phyloP scores from a whole-genome alignment of 2,329 filamentous ascomycete species.

The Gaeumannomyces tritici region DNA sequence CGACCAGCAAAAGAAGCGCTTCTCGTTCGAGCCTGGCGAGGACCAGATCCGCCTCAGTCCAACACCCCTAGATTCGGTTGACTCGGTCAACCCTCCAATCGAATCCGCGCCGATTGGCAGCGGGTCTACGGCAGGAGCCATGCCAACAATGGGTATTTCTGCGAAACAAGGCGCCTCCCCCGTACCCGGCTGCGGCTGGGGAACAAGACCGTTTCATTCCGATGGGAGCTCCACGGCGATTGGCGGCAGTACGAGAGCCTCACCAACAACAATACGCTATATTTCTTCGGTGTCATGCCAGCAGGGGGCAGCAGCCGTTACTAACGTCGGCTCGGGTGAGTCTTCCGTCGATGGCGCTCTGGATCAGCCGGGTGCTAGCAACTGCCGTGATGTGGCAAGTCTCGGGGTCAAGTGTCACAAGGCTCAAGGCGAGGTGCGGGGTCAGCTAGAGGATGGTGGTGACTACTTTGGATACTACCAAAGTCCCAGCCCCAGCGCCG shows the following conservation, averaged over 20 bases:
- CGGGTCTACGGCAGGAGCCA: not conserved
- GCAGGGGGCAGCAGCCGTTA: not conserved
- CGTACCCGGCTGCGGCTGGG: not conserved
- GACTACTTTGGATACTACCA: not conserved
- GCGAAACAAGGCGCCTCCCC: not conserved
- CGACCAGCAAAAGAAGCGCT: not conserved
- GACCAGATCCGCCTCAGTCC: not conserved
- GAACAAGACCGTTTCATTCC: not conserved
- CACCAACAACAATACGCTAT: not conserved
- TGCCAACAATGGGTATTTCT: not conserved
- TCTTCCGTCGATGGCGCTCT: not conserved
- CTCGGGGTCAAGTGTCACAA: not conserved
- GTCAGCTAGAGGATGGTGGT: not conserved
- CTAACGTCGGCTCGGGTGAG: not conserved
- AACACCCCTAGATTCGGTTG: not conserved
- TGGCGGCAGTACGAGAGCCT: not conserved
- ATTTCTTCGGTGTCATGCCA: not conserved
- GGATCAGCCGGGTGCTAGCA: not conserved
- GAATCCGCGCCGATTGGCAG: not conserved
- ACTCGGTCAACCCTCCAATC: not conserved
- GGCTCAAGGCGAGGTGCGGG: not conserved
- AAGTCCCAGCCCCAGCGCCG: not conserved
- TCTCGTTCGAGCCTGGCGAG: slow-evolving; percentile 4
- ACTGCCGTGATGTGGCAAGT: not conserved
- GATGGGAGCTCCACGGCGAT: not conserved